Percentiles rank a stretch among this genome's conserved stretches.
phyloP scores from a whole-genome alignment of 768 basidiomycete genomes.

The Boletus huronensis region DNA sequence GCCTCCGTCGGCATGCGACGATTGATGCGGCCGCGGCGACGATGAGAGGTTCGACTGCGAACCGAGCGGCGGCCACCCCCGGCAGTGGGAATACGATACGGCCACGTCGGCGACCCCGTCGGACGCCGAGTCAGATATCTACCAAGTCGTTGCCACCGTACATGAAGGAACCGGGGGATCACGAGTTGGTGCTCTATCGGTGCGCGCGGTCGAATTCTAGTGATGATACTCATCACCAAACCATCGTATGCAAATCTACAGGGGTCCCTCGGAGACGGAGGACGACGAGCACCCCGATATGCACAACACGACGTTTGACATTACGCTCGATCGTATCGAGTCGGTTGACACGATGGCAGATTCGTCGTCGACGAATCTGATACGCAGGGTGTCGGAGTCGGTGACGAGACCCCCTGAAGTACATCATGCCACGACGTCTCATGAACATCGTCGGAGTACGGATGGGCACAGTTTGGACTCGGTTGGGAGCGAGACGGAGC shows the following conservation, averaged over 20 bases:
- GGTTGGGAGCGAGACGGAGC: conserved; percentile 20
- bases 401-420: conserved; percentile 15
- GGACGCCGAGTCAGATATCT: conserved; percentile 79
- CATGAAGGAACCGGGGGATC: conserved; percentile 80
- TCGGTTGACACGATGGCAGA: conserved; percentile 24
- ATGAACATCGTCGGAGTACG: conserved; percentile 7
- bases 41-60: not conserved
- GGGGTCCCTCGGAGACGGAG: conserved; percentile 27
- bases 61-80: not conserved
- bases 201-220: conserved; percentile 19
- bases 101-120: conserved; percentile 36
- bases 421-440: not conserved
- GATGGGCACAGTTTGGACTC: conserved; percentile 22
- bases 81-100: conserved; percentile 12
- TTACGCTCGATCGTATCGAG: conserved; percentile 23
- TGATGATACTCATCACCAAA: not conserved
- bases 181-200: conserved; percentile 70
- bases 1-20: conserved; percentile 19
- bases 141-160: conserved; percentile 75
- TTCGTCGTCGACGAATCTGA: conserved; percentile 23
- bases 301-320: conserved; percentile 8
- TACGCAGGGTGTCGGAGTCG: conserved; percentile 4
- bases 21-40: not conserved
- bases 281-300: conserved; percentile 22
- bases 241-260: conserved; percentile 1